phyloP scores from a whole-genome alignment of 805 yeast genomes.

The Nakazawaea holstii region DNA sequence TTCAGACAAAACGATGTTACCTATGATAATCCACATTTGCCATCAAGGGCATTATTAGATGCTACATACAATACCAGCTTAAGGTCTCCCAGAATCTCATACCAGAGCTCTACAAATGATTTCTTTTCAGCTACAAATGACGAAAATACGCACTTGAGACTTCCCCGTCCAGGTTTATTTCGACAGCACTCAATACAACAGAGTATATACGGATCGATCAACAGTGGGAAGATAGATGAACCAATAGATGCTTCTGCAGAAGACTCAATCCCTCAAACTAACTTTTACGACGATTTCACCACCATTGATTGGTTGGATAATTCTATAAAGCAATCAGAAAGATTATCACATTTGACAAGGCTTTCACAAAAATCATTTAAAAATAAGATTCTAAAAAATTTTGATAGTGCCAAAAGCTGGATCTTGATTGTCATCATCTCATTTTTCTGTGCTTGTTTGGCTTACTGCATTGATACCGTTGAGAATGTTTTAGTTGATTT shows the following conservation, averaged over 20 bases:
- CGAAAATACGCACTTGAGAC: neutral
- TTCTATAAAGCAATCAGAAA: slow-evolving; percentile 35
- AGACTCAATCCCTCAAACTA: slow-evolving; percentile 10
- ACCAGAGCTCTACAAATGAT: neutral
- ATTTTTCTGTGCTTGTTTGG: slow-evolving; percentile 41
- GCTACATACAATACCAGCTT: slow-evolving; percentile 2
- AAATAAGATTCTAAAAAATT: slow-evolving; percentile 18
- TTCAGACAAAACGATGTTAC: neutral
- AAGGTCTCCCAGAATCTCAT: neutral
- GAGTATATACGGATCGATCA: slow-evolving; percentile 2
- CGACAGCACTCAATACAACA: slow-evolving; percentile 1
- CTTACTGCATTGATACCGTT: slow-evolving; percentile 40
- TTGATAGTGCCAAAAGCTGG: slow-evolving; percentile 43
- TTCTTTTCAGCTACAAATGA: neutral
- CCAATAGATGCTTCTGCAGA: neutral
- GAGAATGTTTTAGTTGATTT: slow-evolving; percentile 45
- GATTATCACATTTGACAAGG: slow-evolving; percentile 32
- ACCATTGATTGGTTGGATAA: slow-evolving; percentile 57
- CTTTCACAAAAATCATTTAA: slow-evolving; percentile 14
- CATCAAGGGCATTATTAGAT: neutral
- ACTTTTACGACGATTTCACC: slow-evolving; percentile 54
- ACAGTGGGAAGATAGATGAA: neutral
- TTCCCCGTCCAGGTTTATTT: neutral
- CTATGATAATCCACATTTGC: neutral
- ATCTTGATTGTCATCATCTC: slow-evolving; percentile 40